Conservation (phyloP, 225 moss, liverwort and hornwort species). For the Bryoerythrophyllum caledonicum region DNA sequence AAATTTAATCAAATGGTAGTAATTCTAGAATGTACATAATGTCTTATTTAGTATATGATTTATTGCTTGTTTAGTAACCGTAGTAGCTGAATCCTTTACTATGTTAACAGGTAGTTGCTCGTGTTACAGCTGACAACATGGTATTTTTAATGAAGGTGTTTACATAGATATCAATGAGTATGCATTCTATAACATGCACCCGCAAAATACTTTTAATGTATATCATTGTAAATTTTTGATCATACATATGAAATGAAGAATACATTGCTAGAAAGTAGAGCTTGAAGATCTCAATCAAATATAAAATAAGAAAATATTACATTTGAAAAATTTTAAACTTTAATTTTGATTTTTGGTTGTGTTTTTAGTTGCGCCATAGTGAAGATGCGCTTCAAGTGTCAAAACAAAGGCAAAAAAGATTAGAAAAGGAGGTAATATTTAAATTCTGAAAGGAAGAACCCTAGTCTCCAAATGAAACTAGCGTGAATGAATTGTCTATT, state of each 20-base stretch:
- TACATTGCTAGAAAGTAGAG: not conserved
- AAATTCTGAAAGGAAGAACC: no score
- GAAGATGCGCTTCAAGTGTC: constrained; percentile 49
- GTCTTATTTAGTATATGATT: not conserved
- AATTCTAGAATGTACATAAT: not conserved
- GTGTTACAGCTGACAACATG: constrained; percentile 83
- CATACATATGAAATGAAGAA: not conserved
- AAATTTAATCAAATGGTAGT: not conserved
- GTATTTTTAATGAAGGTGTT: constrained; percentile 84
- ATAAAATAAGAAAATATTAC: accelerated
- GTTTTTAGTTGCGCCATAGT: constrained; percentile 49
- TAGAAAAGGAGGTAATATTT: constrained; percentile 56
- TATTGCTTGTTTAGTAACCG: not conserved
- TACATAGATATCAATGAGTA: constrained; percentile 42
- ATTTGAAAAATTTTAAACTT: not conserved
- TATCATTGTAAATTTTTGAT: not conserved
- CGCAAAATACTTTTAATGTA: not conserved
- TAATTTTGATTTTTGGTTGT: not conserved
- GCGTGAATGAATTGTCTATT: no score
- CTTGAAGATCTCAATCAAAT: not conserved
- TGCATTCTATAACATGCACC: constrained; percentile 44
- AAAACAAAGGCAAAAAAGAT: constrained; percentile 38
- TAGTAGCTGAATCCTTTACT: not conserved
- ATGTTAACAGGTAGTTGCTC: constrained; percentile 60
- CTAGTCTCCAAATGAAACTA: no score